Conservation (phyloP, 257 asterid species). For the Solanum tarijense region DNA sequence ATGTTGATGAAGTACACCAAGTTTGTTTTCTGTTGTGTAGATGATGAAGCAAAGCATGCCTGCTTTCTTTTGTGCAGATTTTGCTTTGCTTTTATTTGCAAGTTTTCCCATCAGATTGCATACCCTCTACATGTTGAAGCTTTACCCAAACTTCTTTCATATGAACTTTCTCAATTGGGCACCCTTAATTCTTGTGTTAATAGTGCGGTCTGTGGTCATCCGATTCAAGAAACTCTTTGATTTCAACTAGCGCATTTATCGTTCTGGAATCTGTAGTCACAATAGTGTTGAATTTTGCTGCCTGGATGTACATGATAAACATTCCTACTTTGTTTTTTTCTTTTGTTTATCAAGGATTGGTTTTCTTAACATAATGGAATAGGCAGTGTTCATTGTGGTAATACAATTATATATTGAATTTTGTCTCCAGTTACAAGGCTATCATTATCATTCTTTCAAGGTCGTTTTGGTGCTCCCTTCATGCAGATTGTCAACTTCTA, state of each 20-base stretch:
- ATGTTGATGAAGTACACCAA: not conserved
- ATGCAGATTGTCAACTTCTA: not conserved
- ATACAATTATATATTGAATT: not conserved
- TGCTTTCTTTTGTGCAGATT: not conserved
- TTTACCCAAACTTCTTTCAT: not conserved
- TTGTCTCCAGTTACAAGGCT: not conserved
- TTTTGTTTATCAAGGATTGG: not conserved
- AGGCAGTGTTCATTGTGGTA: not conserved
- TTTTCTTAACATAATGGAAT: not conserved
- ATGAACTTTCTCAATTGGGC: not conserved
- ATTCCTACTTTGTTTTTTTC: not conserved
- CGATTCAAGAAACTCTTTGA: not conserved
- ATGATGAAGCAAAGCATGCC: not conserved
- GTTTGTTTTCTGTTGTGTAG: not conserved
- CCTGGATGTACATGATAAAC: not conserved
- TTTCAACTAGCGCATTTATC: not conserved
- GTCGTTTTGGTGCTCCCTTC: not conserved
- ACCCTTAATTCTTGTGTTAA: not conserved
- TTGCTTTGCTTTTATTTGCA: not conserved
- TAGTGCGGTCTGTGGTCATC: not conserved
- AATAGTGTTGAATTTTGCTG: not conserved
- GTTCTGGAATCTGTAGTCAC: not conserved
- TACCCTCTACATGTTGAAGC: not conserved
- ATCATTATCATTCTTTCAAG: not conserved
- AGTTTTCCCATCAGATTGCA: not conserved